phyloP scores from a whole-genome alignment of 2,329 filamentous ascomycete species.

The Mycosphaerelloides madeirae region DNA sequence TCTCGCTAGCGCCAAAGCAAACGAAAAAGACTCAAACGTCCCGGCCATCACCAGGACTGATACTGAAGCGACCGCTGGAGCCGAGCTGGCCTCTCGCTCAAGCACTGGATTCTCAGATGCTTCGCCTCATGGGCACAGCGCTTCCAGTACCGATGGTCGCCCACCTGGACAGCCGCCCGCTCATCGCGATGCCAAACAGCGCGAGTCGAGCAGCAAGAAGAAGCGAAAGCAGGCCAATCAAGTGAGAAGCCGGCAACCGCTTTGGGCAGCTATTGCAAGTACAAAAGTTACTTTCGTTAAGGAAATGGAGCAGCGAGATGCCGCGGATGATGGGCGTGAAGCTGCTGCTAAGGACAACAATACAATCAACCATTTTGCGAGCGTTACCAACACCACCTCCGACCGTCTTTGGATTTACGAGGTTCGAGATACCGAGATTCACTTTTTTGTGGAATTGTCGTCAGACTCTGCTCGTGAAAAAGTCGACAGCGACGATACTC shows the following conservation, averaged over 20 bases:
- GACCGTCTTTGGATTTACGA: constrained; percentile 77
- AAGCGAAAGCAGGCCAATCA: constrained; percentile 87
- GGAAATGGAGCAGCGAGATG: constrained; percentile 68
- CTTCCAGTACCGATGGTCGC: constrained; percentile 43
- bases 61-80: constrained; percentile 26
- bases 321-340: constrained; percentile 66
- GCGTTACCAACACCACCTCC: constrained; percentile 51
- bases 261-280: constrained; percentile 91
- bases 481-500: constrained; percentile 32
- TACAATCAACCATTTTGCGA: constrained; percentile 59
- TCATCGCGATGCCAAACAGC: constrained; percentile 52
- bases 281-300: constrained; percentile 96
- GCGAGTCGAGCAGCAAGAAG: constrained; percentile 65
- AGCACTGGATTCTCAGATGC: constrained; percentile 19
- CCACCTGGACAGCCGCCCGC: constrained; percentile 49
- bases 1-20: constrained; percentile 33
- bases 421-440: constrained; percentile 71
- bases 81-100: constrained; percentile 19
- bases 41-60: constrained; percentile 29
- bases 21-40: constrained; percentile 29
- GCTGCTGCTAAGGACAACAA: constrained; percentile 72
- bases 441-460: constrained; percentile 51
- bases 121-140: constrained; percentile 20
- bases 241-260: constrained; percentile 81
- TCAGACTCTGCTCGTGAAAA: constrained; percentile 22